Base-by-base conservation (phyloP, 2,329 filamentous ascomycete species). In the Xylaria sp. region DNA sequence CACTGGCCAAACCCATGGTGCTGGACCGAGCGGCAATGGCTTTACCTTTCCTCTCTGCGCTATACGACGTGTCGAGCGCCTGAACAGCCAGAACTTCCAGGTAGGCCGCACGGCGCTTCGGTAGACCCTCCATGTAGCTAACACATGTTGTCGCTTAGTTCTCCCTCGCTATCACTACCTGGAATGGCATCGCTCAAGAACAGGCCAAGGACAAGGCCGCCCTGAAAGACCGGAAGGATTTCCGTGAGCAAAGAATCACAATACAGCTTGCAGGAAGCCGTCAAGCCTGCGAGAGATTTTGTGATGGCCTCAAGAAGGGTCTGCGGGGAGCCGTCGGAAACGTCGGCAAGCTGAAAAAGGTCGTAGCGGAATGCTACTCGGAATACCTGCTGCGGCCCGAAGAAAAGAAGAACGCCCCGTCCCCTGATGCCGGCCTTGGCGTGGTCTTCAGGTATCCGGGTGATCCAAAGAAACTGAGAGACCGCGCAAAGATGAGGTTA, bases 401-500 rank as follows among this genome's bases (percentile, higher is more conserved):
- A 57, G 87, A 88, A 46, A 88, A 86, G 78, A 90, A 91, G 76
- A 85, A 85, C 28, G 85, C 84, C 48, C 86, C 87, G 63, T 89
- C 92, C 15, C 95, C 96, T n/a, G 95, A 99, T 81, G 96, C 94
- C 25, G 96, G 96, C 1, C 84, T 99, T 44, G 96, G 96, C 44
- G 93, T 97, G 88, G 73, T 97, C 15, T 99, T 98, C 81, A 90
- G 92, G 76, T 99, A 99, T 78, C 96, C 96, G 1, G 96, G 96
- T 66, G 97, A 99, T 82, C 89, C 94, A 46, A 93, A 94, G 78
- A 98, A 98, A 82, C 86, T 98, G 69, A 89, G 96, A 74, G 96
- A 99, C 80, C 88, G 94, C 66, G 97, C 95, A 78, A 99, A 99
- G 84, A 98, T 99, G 92, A 88, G 96, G 55, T 83, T 99, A 50